Evolutionary conservation across 257 asterid genomes (phyloP), one percentile per base, ranked within the genome.

Genomic region (Rubia yunnanensis): DNA sequence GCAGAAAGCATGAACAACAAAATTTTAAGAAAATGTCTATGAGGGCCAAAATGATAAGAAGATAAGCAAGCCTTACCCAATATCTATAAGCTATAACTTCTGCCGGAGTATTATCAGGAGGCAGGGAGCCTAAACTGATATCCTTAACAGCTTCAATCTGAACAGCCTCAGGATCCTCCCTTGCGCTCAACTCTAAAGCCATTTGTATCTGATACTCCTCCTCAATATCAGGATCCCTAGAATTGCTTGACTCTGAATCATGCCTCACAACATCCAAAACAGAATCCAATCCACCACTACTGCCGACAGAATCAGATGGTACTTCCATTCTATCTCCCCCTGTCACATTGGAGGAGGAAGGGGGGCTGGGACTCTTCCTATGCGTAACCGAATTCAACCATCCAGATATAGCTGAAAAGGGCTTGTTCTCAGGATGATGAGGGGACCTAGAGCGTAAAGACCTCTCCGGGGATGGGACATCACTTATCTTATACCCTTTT

Each of bases 61-160:
- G 27, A 53, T 31, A 52, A 56, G 15, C 4, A 24, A 63, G 65
- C 13, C 83, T 79, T 80, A 92, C 98, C 98, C 98, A 89, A 74
- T 89, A 92, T 73, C 96, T 77, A 71, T 81, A 89, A 1, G 96
- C 97, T 66, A 87, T 79, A 53, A 89, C 89, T 78, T 89, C 96
- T 32, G 98, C 98, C 0, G 91, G 94, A 52, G 94, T 81, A 56
- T 89, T 86, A 68, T 87, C 86, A 6, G 86, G 82, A 11, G 81
- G 81, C 70, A 84, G 82, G 58, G 97, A 80, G 68, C 97, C 96
- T 65, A 92, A 89, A 77, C 98, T 92, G 69, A 92, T 92, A 83
- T 89, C 96, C 77, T 92, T 92, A 35, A 92, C 97, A 69, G 98
- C 98, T 82, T 92, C 98, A 76, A 89, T 92, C 77, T 92, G 98